Base-by-base conservation (phyloP, 371 early-diverging fungal species). In the Mortierella sp. region DNA sequence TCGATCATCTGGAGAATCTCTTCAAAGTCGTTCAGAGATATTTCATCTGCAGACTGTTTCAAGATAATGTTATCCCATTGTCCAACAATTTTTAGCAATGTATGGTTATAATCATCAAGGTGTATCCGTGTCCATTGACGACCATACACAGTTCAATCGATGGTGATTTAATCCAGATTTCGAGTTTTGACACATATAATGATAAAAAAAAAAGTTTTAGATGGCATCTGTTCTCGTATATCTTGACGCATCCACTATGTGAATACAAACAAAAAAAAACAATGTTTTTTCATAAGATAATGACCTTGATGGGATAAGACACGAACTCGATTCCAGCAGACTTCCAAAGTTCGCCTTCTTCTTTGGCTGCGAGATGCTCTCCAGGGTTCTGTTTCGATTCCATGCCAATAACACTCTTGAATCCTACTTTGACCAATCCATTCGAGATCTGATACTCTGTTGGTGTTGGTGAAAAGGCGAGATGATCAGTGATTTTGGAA, bases 401-500 rank as follows among this genome's bases (percentile, higher is more conserved):
- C 73, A 72, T 78, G 53, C 66, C 73, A 57, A 78, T 78, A 42
- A 78, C 70, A 28, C 66, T 78, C 63, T 62, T 78, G 63, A 78
- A 78, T 17, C 79, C 79, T 32, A 78, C 79, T 31, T 72, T 72
- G 64, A 60, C 47, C 54, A 78, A 51, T 19, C 79, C 73, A n/a
- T 72, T 57, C 3, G 49, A 35, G 60, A 78, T 78, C 59, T 78
- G 73, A 43, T 66, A 49, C 51, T 78, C 79, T 6, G 72, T 66
- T 23, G 70, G 70, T 7, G 73, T 78, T 8, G 79, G 79, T 2
- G 79, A 72, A 49, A 78, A 78, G 34, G 79, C 79, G 32, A 78
- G 68, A 28, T 78, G 79, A 45, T 78, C 73, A 3, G 79, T 78
- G 70, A 78, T 78, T 64, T 78, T 78, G 47, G 79, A 78, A 31